Base-by-base conservation (phyloP, 2,329 filamentous ascomycete genomes). In the Beauveria sp. region DNA sequence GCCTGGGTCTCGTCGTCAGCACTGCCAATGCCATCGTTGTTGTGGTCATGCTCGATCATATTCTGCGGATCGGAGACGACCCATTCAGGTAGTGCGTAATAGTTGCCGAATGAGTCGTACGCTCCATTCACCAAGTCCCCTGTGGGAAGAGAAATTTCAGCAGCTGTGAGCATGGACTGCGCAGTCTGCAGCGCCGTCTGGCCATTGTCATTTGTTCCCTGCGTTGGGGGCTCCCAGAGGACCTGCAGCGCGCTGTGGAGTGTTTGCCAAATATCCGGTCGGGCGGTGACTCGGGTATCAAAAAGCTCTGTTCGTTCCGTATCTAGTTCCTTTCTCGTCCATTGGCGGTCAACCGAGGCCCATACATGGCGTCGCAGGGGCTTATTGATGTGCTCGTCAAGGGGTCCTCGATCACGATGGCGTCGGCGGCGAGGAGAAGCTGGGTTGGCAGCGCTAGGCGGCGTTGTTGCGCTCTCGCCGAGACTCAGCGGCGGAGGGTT, bases 231-330 rank as follows among this genome's bases (percentile, higher is more conserved):
- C 12, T 80, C 79, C 76, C 88, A 88, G 64, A 96, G 72, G 7
- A 90, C 77, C 63, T 89, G 83, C 20, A 91, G 79, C 0, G 87
- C 88, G 1, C 85, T 78, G 51, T 82, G 81, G 16, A 97, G 73
- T 0, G 90, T 87, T 67, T 85, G 85, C 93, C 93, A 98, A 28
- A 95, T 82, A 73, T 96, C 90, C 5, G 81, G 69, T 4, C 85
- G 81, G 2, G 91, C 91, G 0, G 88, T 89, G 18, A 96, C 90
- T 52, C 91, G 80, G 1, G 93, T 97, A 64, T 97, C 92, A 74
- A 96, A 98, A 79, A 96, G 97, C 64, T 91, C 91, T 54, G 76
- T 77, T 54, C 93, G 84, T 75, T 96, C 90, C 38, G 80, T 80
- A 62, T 86, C 83, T 2, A 96, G 78, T 58, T 87, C 78, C 18